phyloP scores from a whole-genome alignment of 441 rosid genomes.

The Gossypium aridum region DNA sequence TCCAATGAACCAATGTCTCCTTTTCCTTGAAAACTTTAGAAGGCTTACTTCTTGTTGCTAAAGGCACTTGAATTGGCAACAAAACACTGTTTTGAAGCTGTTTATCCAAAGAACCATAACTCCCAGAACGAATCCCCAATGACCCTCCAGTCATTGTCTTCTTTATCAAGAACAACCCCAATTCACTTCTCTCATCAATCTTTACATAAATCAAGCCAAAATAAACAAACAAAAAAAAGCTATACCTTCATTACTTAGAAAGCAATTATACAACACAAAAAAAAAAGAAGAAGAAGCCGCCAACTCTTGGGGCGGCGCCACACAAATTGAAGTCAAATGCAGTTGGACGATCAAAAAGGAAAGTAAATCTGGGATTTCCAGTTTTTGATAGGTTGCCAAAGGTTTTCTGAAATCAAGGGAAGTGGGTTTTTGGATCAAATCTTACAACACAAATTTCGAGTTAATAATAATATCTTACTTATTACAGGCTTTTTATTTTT shows the following conservation, averaged over 20 bases:
- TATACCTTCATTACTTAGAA: background rate
- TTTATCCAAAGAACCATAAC: conserved; percentile 90
- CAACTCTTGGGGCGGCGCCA: conserved; percentile 15
- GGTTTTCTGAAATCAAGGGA: conserved; percentile 29
- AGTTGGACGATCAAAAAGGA: conserved; percentile 13
- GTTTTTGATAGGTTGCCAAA: conserved; percentile 32
- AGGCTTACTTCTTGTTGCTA: conserved; percentile 51
- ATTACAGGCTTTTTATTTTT: background rate
- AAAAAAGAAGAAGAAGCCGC: conserved; percentile 14
- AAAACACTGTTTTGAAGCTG: conserved; percentile 48
- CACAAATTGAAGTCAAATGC: conserved; percentile 16
- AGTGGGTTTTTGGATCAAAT: conserved; percentile 13
- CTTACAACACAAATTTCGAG: conserved; percentile 18
- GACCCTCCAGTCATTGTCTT: conserved; percentile 68
- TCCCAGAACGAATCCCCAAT: conserved; percentile 85
- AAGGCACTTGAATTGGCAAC: conserved; percentile 41
- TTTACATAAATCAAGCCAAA: conserved; percentile 4
- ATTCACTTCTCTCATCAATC: conserved; percentile 45
- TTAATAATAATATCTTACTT: background rate
- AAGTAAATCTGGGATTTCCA: conserved; percentile 33
- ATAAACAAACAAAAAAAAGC: background rate
- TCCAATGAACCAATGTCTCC: conserved; percentile 68
- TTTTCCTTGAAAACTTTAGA: conserved; percentile 80
- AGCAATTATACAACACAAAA: background rate
- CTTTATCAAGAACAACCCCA: conserved; percentile 13